These are phyloP conservation scores for Paratinospora sagittata DNA, from an alignment of 164 flowering plant genomes.

Conservation along the genomic window DNA sequence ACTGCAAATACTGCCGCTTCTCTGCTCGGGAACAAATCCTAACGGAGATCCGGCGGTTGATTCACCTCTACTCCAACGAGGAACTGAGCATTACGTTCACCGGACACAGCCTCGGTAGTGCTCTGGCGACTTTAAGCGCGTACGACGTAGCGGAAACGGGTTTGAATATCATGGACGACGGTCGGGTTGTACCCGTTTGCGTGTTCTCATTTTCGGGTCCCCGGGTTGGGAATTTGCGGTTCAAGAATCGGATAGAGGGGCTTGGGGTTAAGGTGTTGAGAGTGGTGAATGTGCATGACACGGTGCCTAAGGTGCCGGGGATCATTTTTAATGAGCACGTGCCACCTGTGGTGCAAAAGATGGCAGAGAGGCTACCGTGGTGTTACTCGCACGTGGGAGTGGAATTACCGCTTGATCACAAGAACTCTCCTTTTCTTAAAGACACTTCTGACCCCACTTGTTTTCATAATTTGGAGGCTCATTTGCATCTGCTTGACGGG, in stretches of 20 bases:
- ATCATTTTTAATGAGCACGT: constrained; percentile 45
- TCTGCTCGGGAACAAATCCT: constrained; percentile 73
- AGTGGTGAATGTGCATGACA: constrained; percentile 64
- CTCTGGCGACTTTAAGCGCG: no score
- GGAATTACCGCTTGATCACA: constrained; percentile 59
- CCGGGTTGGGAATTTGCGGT: constrained; percentile 64
- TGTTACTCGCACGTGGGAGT: constrained; percentile 67
- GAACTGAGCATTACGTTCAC: constrained; percentile 71
- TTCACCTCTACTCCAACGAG: constrained; percentile 38
- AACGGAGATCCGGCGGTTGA: constrained; percentile 39
- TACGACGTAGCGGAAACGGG: constrained; percentile 69
- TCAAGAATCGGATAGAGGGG: constrained; percentile 47
- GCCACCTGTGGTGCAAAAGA: constrained; percentile 26
- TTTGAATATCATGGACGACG: constrained; percentile 25
- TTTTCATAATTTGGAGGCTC: constrained; percentile 73
- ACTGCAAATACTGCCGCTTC: constrained; percentile 40
- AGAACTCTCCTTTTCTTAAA: constrained; percentile 59
- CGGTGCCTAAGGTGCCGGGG: constrained; percentile 68
- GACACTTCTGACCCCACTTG: constrained; percentile 24
- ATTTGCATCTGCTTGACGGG: constrained; percentile 71
- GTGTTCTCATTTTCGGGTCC: constrained; percentile 74
- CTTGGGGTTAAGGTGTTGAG: constrained; percentile 68
- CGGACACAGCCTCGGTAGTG: constrained; percentile 79
- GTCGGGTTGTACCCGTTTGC: constrained; percentile 31
- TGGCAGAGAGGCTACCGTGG: constrained; percentile 51